Conservation (phyloP, 371 early-diverging fungal genomes). For the Rhizopus stolonifer region DNA sequence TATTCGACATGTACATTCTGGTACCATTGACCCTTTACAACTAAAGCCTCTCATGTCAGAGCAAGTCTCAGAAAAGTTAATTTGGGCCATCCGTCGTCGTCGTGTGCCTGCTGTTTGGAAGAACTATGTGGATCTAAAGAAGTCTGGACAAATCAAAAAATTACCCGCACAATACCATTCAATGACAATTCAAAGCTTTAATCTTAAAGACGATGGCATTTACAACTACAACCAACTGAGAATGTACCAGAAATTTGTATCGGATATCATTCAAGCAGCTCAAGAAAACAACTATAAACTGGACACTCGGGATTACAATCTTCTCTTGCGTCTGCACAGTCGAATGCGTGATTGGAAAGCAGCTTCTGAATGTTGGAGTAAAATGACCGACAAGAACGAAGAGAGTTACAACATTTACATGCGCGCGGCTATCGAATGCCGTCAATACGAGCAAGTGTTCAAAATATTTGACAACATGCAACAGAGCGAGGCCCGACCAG, state of each 20-base stretch:
- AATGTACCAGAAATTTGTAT: constrained; percentile 28
- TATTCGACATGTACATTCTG: constrained; percentile 4
- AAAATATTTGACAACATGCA: constrained; percentile 28
- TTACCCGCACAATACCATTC: constrained; percentile 34
- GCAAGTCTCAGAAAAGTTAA: constrained; percentile 15
- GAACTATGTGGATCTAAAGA: constrained; percentile 29
- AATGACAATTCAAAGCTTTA: constrained; percentile 37
- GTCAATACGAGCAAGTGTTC: constrained; percentile 28
- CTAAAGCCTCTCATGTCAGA: neutral
- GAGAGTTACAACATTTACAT: constrained; percentile 46
- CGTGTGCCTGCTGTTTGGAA: constrained; percentile 43
- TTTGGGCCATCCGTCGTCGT: constrained; percentile 30
- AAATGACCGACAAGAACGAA: constrained; percentile 8
- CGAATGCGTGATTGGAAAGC: constrained; percentile 33
- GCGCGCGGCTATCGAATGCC: constrained; percentile 33
- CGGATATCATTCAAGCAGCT: constrained; percentile 31
- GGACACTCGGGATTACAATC: constrained; percentile 46
- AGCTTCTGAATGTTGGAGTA: constrained; percentile 25
- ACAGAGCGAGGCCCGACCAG: constrained; percentile 22
- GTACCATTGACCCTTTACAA: constrained; percentile 3
- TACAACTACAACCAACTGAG: constrained; percentile 30
- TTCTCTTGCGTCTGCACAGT: constrained; percentile 43
- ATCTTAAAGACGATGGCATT: constrained; percentile 22
- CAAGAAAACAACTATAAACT: constrained; percentile 12
- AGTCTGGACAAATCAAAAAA: constrained; percentile 18